Evolutionary conservation across 805 yeast species (phyloP).

Genomic region (Monosporozyma yasuniensis): DNA sequence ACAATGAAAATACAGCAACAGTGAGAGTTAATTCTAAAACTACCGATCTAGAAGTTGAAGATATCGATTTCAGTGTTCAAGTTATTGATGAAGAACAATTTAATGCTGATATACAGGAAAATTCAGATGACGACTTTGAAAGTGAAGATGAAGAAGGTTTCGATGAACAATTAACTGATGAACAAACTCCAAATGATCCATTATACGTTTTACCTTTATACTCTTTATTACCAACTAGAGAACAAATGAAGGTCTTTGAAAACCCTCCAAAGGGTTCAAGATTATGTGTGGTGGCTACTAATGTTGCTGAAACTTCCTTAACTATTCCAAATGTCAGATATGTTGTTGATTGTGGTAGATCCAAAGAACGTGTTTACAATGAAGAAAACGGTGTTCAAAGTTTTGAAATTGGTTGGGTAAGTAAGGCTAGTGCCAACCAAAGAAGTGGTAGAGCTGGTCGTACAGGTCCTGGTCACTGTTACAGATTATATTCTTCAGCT

Average conservation of each 20-base stretch:
- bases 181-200: conserved; percentile 67
- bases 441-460: conserved; percentile 97
- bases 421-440: conserved; percentile 93
- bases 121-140: conserved; percentile 34
- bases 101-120: conserved; percentile 33
- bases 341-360: conserved; percentile 91
- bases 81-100: conserved; percentile 28
- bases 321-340: conserved; percentile 94
- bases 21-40: conserved; percentile 48
- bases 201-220: conserved; percentile 86
- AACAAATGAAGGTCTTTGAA: conserved; percentile 88
- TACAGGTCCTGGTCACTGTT: conserved; percentile 98
- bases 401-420: conserved; percentile 83
- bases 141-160: conserved; percentile 46
- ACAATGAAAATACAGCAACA: conserved; percentile 30
- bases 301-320: conserved; percentile 94
- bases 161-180: conserved; percentile 63
- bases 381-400: conserved; percentile 86
- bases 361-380: conserved; percentile 78
- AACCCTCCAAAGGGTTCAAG: conserved; percentile 80
- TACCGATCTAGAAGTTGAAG: conserved; percentile 79
- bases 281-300: conserved; percentile 89
- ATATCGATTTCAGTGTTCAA: conserved; percentile 61
- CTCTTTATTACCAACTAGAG: conserved; percentile 85
- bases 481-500: conserved; percentile 86